Evolutionary conservation across 176 grass and related monocot species (phyloP), one percentile per base, ranked within the genome.

Genomic region (Oryza officinalis): DNA sequence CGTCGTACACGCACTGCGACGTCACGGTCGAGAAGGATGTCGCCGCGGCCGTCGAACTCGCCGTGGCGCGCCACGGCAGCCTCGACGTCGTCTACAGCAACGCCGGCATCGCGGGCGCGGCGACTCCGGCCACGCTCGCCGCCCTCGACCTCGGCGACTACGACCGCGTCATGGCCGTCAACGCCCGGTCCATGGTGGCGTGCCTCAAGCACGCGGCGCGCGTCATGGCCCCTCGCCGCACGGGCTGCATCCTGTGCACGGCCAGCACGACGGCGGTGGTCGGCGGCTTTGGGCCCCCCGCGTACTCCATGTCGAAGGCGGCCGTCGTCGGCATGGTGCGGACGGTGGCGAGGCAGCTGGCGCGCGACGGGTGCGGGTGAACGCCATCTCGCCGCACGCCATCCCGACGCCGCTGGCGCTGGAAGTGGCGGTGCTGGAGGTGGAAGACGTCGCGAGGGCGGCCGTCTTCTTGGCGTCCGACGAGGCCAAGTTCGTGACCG

Each of bases 11-110:
- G 27, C 74, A 63, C 43, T 91, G 92, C 65, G 87, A 94, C 60
- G 87, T 94, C 40, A 72, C 89, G 1, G 69, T 85, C 35, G 89
- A 94, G 71, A 12, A 67, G 7, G 82, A 91, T 20, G 14, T 96
- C 25, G 86, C 91, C 0, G 66, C 73, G 1, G 91, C 84, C 27
- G 79, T 96, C 14, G 86, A 96, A 76, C 86, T 85, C 43, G 91
- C 91, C 1, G 69, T 93, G 18, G 13, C 23, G 80, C 81, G 46
- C 31, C 85, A 93, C 33, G 33, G 33, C 2, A 1, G 33, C 33
- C 33, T 35, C 37, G 91, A 96, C 88, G 10, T 96, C 32, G 37
- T 96, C 50, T 70, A 83, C 85, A 96, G 91, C 84, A 93, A 96
- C 50, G 91, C 86, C 0, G 94, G 88, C 33, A 35, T 87, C 1